These are phyloP conservation scores for Xerocomellus intermedius DNA, from an alignment of 768 basidiomycete genomes.

Conservation along the genomic window DNA sequence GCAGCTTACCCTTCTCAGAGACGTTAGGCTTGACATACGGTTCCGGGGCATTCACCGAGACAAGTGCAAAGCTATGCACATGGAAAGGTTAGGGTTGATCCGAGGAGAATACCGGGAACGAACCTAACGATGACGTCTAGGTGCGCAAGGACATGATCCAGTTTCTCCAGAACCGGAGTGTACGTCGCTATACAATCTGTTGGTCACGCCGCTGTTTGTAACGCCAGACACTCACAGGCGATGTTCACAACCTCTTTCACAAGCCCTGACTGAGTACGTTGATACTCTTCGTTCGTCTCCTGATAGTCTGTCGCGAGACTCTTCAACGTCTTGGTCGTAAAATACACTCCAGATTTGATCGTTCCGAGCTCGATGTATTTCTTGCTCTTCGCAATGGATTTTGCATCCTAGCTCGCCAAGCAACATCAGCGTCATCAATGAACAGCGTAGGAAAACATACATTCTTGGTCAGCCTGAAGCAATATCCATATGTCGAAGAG, in stretches of 20 bases:
- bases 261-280: slow-evolving; percentile 70
- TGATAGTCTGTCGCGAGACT: slow-evolving; percentile 67
- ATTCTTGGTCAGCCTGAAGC: slow-evolving; percentile 88
- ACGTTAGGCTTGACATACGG: slow-evolving; percentile 87
- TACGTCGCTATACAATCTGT: slow-evolving; percentile 70
- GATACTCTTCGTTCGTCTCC: slow-evolving; percentile 67
- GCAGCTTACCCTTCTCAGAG: slow-evolving; percentile 61
- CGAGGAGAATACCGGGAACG: not conserved
- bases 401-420: slow-evolving; percentile 63
- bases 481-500: slow-evolving; percentile 84
- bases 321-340: slow-evolving; percentile 78
- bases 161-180: slow-evolving; percentile 77
- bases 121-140: slow-evolving; percentile 91
- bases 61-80: slow-evolving; percentile 77
- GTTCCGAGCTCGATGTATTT: slow-evolving; percentile 83
- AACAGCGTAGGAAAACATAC: slow-evolving; percentile 42
- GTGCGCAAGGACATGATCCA: slow-evolving; percentile 84
- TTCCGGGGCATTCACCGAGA: slow-evolving; percentile 82
- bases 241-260: slow-evolving; percentile 94
- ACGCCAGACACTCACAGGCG: slow-evolving; percentile 58
- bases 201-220: not conserved
- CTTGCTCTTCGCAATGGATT: slow-evolving; percentile 57
- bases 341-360: slow-evolving; percentile 83
- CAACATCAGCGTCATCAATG: not conserved
- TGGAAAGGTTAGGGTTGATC: not conserved